Evolutionary conservation across 2,329 filamentous ascomycete genomes (phyloP), one percentile per base, ranked within the genome.

Genomic region (Pestalotiopsis fici): DNA sequence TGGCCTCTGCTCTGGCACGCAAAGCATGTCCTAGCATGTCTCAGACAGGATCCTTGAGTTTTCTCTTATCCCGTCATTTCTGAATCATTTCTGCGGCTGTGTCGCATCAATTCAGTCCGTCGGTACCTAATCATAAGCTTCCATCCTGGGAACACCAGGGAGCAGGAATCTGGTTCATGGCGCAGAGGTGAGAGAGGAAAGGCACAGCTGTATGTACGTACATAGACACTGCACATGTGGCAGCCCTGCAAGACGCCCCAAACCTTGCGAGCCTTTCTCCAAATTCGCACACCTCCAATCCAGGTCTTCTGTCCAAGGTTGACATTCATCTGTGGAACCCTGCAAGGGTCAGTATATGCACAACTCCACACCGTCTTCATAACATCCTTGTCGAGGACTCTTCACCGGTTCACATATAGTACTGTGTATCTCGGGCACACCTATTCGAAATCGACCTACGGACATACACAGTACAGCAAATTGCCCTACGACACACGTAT

Each of bases 321-420:
- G 47, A 35, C 23, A 55, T 54, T 54, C 39, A 35, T 54, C 43
- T n/a, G 39, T 31, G 47, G 43, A 37, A 56, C 43, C 28, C n/a
- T 54, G 47, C 61, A 13, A 47, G 61, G 61, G 43, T 64, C 27
- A 25, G 13, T 25, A 54, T 47, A 31, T 55, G 62, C 62, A 64
- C 62, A 47, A 47, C 23, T 56, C 39, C 50, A 64, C 62, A 64
- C 62, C 62, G 62, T 64, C 47, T 64, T 64, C 62, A 37, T 47
- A 64, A 47, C 18, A 65, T 59, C 63, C 63, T 31, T 65, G 63
- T 37, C 57, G 18, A n/a, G 15, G 4, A 27, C 31, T 55, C 23
- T 28, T 59, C 63, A 65, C 63, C 63, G 63, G 63, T 65, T 43
- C n/a, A 31, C 57, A 18, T 15, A 37, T 21, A 50, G 18, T 50